These are phyloP conservation scores for Leccinum olivaceopallidum DNA, from an alignment of 768 basidiomycete species.

Conservation along the genomic window DNA sequence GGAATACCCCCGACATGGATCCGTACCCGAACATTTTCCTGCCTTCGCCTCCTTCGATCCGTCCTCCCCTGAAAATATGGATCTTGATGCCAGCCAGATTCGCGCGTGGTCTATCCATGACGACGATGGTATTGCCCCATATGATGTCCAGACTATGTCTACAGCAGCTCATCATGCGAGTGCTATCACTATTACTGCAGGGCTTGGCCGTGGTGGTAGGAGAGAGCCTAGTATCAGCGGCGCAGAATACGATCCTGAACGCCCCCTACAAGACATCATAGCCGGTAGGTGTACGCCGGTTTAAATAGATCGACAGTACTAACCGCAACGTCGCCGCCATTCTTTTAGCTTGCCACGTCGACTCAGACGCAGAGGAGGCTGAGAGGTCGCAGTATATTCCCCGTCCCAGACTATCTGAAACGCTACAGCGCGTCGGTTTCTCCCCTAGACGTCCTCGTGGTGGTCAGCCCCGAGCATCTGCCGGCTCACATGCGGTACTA, in stretches of 20 bases:
- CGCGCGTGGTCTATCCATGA: constrained; percentile 64
- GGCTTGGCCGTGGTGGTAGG: constrained; percentile 53
- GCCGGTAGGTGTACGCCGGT: constrained; percentile 42
- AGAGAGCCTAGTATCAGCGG: constrained; percentile 67
- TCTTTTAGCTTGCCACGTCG: constrained; percentile 48
- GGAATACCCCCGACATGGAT: constrained; percentile 73
- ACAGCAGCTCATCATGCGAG: constrained; percentile 91
- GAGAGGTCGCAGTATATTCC: constrained; percentile 43
- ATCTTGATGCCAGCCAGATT: constrained; percentile 50
- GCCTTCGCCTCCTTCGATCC: constrained; percentile 65
- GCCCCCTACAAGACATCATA: constrained; percentile 73
- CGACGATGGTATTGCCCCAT: constrained; percentile 68
- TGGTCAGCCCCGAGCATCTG: constrained; percentile 33
- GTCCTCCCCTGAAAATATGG: constrained; percentile 55
- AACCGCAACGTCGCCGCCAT: constrained; percentile 2
- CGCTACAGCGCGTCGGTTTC: constrained; percentile 65
- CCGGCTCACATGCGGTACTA: constrained; percentile 6
- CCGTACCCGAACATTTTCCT: constrained; percentile 53
- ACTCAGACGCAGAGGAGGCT: constrained; percentile 52
- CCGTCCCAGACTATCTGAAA: constrained; percentile 69
- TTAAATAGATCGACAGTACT: not conserved
- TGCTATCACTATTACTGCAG: constrained; percentile 82
- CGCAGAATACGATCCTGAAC: constrained; percentile 84
- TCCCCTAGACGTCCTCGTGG: constrained; percentile 75
- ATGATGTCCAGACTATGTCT: constrained; percentile 69